phyloP scores from a whole-genome alignment of 1,139 yeast species.

The Ashbya aceris region DNA sequence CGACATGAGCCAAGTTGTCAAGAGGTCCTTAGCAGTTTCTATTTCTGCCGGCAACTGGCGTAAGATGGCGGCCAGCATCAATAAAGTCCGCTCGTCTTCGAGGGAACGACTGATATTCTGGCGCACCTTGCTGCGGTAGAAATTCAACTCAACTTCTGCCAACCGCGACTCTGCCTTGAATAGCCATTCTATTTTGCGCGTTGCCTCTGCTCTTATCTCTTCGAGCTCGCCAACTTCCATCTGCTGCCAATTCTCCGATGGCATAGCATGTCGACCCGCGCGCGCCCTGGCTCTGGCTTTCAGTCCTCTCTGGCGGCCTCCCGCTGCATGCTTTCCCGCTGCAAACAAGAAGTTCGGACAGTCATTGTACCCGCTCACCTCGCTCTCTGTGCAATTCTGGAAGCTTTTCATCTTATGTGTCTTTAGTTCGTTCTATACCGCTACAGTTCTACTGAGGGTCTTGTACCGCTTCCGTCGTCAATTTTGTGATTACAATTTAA shows the following conservation, averaged over 20 bases:
- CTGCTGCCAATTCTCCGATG: constrained; percentile 2
- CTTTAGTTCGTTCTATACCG: too few relatives aligned
- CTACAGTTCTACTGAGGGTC: too few relatives aligned
- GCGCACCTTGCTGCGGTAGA: constrained; percentile 22
- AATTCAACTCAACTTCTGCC: constrained; percentile 20
- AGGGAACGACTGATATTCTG: constrained; percentile 15
- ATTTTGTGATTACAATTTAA: too few relatives aligned
- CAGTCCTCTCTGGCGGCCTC: not conserved
- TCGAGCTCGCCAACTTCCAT: not conserved
- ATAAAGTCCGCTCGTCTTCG: constrained; percentile 15
- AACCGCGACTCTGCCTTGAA: constrained; percentile 14
- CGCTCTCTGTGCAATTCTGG: constrained; percentile 29
- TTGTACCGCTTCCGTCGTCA: too few relatives aligned
- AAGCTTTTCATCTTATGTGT: constrained; percentile 15
- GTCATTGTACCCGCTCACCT: constrained; percentile 30
- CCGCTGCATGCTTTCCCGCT: not conserved
- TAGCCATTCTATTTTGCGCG: constrained; percentile 12
- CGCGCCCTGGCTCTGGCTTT: constrained; percentile 1
- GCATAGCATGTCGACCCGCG: constrained; percentile 5
- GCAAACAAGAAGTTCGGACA: constrained; percentile 26
- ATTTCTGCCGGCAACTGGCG: constrained; percentile 10
- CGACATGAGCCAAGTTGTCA: constrained; percentile 27
- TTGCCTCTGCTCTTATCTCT: constrained; percentile 12
- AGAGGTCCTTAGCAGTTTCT: constrained; percentile 12
- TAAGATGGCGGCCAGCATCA: constrained; percentile 18